These are phyloP conservation scores for Ettlia oleoabundans DNA, from an alignment of 139 green algal genomes.

Conservation along the genomic window DNA sequence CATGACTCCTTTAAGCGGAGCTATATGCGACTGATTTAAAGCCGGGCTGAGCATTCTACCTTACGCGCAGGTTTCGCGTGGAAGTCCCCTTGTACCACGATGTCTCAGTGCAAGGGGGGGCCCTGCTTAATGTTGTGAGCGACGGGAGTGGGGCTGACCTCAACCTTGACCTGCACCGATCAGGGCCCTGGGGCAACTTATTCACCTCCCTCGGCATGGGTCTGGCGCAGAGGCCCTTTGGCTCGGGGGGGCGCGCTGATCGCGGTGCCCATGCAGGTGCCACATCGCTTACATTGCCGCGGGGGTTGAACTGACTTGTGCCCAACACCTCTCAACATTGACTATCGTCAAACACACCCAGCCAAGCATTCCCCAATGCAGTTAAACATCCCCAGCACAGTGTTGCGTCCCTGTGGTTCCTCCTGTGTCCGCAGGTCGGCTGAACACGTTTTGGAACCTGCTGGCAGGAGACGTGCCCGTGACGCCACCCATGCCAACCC, in stretches of 20 bases:
- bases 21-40: too few relatives aligned
- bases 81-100: neutral
- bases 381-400: too few relatives aligned
- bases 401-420: too few relatives aligned
- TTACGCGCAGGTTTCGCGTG: neutral
- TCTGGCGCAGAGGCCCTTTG: neutral
- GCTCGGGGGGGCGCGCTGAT: neutral
- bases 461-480: neutral
- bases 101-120: neutral
- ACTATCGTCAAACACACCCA: too few relatives aligned
- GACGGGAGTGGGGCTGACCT: neutral
- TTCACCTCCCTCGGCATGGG: neutral
- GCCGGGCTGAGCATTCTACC: neutral
- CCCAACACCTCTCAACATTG: too few relatives aligned
- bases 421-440: too few relatives aligned
- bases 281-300: too few relatives aligned
- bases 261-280: neutral
- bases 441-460: conserved; percentile 8
- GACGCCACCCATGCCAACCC: neutral
- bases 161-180: neutral
- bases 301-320: too few relatives aligned
- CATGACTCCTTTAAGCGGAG: too few relatives aligned
- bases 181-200: neutral
- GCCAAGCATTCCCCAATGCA: too few relatives aligned
- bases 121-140: neutral